Percentiles rank a stretch among this genome's conserved stretches.
Conservation (phyloP, 805 yeast species). For the Kluyveromyces siamensis region DNA sequence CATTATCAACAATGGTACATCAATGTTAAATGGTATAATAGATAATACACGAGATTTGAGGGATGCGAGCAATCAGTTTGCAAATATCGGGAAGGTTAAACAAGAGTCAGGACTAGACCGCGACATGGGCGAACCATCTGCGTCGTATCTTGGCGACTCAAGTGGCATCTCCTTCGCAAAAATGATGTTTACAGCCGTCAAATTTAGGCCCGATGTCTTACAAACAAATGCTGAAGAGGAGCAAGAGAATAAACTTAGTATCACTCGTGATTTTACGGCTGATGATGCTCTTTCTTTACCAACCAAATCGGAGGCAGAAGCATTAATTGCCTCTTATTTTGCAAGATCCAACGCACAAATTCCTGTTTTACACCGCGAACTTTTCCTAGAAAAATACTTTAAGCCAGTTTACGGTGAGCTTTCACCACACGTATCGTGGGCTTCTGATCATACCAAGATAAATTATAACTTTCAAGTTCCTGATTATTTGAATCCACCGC, state of each 20-base stretch:
- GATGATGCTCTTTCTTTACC: slow-evolving; percentile 38
- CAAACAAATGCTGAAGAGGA: slow-evolving; percentile 7
- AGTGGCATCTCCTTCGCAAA: slow-evolving; percentile 68
- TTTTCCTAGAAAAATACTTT: slow-evolving; percentile 55
- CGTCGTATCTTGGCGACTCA: slow-evolving; percentile 39
- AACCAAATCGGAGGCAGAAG: slow-evolving; percentile 60
- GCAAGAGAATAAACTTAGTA: slow-evolving; percentile 12
- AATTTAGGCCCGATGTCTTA: slow-evolving; percentile 35
- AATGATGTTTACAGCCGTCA: slow-evolving; percentile 69
- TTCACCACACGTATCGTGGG: slow-evolving; percentile 43
- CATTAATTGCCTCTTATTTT: slow-evolving; percentile 55
- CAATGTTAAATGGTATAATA: slow-evolving; percentile 10
- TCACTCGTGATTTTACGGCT: slow-evolving; percentile 14
- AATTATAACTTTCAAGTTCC: slow-evolving; percentile 28
- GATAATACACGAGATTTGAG: slow-evolving; percentile 9
- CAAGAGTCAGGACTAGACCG: slow-evolving; percentile 3
- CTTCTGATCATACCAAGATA: slow-evolving; percentile 45
- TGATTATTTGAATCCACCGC: slow-evolving; percentile 4
- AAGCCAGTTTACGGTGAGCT: slow-evolving; percentile 74
- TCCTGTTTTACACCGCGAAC: slow-evolving; percentile 77
- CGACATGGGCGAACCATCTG: slow-evolving; percentile 10
- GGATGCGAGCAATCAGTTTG: slow-evolving; percentile 16
- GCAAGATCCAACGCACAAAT: slow-evolving; percentile 75
- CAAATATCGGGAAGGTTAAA: slow-evolving; percentile 18
- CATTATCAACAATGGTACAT: slow-evolving; percentile 18